Percentiles rank a stretch among this genome's conserved stretches.
phyloP scores from a whole-genome alignment of 805 yeast species.

The Metschnikowia lunata region DNA sequence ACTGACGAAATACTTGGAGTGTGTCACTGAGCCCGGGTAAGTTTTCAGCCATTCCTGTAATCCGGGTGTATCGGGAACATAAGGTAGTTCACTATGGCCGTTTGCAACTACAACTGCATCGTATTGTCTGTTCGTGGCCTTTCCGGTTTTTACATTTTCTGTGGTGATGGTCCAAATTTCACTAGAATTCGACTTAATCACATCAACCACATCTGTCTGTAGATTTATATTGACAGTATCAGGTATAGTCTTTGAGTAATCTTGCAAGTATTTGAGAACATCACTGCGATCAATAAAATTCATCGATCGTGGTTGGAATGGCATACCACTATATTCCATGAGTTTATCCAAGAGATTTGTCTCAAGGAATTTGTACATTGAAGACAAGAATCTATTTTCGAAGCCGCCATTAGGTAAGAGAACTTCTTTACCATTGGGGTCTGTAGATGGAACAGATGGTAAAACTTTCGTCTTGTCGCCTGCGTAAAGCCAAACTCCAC shows the following conservation, averaged over 20 bases:
- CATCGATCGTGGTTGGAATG: slow-evolving; percentile 45
- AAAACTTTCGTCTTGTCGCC: slow-evolving; percentile 17
- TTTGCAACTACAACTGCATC: slow-evolving; percentile 40
- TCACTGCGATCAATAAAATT: slow-evolving; percentile 57
- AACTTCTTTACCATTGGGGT: slow-evolving; percentile 17
- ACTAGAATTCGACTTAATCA: slow-evolving; percentile 7
- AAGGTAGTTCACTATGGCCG: slow-evolving; percentile 37
- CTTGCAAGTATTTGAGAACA: slow-evolving; percentile 55
- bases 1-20: slow-evolving; percentile 33
- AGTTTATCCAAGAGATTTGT: slow-evolving; percentile 27
- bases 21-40: slow-evolving; percentile 25
- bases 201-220: slow-evolving; percentile 28
- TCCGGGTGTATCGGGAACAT: slow-evolving; percentile 31
- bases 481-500: slow-evolving; percentile 76
- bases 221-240: slow-evolving; percentile 36
- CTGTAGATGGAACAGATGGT: slow-evolving; percentile 21
- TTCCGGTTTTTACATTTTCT: slow-evolving; percentile 5
- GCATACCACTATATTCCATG: slow-evolving; percentile 60
- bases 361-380: slow-evolving; percentile 24
- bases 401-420: slow-evolving; percentile 6
- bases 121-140: slow-evolving; percentile 18
- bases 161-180: slow-evolving; percentile 9
- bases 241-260: slow-evolving; percentile 43
- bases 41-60: slow-evolving; percentile 25
- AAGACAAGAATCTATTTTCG: slow-evolving; percentile 14